These are phyloP conservation scores for Coemansia sp. DNA, from an alignment of 192 early-diverging fungal genomes.

Conservation along the genomic window DNA sequence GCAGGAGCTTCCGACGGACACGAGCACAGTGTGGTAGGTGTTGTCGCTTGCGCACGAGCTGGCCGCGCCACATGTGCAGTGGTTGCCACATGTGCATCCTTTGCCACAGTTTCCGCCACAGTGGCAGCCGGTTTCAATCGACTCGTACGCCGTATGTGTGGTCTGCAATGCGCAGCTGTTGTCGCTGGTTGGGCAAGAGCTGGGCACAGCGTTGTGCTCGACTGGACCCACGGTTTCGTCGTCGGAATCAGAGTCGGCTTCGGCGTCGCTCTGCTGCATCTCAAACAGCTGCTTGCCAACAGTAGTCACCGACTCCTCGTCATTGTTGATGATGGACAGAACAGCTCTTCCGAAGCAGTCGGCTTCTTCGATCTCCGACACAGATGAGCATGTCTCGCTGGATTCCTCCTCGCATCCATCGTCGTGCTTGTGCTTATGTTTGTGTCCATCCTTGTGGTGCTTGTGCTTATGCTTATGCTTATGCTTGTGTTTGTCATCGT, in stretches of 20 bases:
- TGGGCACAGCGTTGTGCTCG: conserved; percentile 9
- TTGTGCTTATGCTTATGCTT: conserved; percentile 39
- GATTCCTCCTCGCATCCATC: background rate
- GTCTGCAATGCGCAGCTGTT: background rate
- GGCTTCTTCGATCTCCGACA: conserved; percentile 18
- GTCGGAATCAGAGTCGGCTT: conserved; percentile 14
- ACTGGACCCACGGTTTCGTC: conserved; percentile 8
- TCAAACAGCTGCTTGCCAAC: conserved; percentile 46
- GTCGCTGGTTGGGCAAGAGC: conserved; percentile 1
- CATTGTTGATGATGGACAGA: conserved; percentile 30
- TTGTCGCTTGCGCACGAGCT: conserved; percentile 8
- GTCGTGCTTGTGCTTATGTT: conserved; percentile 10
- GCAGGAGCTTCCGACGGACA: conserved; percentile 21
- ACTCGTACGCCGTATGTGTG: conserved; percentile 23
- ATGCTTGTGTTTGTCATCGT: conserved; percentile 14
- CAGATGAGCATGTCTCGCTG: background rate
- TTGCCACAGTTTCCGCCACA: conserved; percentile 24
- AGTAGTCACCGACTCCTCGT: conserved; percentile 26
- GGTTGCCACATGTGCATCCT: conserved; percentile 24
- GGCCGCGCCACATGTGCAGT: conserved; percentile 27
- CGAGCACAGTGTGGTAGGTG: conserved; percentile 37
- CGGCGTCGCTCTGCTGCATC: conserved; percentile 1
- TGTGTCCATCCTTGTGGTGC: conserved; percentile 19
- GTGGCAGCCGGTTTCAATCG: conserved; percentile 25
- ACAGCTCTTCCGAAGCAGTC: conserved; percentile 47